Evolutionary conservation across 441 rosid genomes (phyloP).

Genomic region (Aquilaria agallochum): DNA sequence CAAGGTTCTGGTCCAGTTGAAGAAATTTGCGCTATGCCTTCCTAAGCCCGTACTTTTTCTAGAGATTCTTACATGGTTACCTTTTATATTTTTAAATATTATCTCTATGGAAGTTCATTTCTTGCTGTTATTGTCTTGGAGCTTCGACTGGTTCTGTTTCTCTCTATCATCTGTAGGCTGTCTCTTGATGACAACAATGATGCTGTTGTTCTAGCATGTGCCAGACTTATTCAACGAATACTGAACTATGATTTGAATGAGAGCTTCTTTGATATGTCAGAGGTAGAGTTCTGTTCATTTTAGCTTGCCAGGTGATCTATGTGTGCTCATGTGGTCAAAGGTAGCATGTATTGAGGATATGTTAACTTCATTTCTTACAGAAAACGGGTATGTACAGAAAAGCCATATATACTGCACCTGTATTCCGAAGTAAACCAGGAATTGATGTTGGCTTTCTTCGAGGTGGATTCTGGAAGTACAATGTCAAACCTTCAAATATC

Average conservation of each 20-base stretch:
- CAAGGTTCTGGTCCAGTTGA: no score
- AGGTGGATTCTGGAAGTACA: constrained; percentile 94
- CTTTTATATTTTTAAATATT: no score
- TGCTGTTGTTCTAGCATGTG: constrained; percentile 76
- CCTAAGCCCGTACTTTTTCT: no score
- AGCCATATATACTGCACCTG: constrained; percentile 63
- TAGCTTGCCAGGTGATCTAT: no score
- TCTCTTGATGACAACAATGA: constrained; percentile 87
- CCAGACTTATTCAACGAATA: constrained; percentile 57
- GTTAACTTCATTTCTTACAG: constrained; percentile 29
- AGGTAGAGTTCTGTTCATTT: constrained; percentile 42
- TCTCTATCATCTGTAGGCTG: constrained; percentile 43
- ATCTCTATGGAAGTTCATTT: no score
- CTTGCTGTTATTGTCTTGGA: neutral
- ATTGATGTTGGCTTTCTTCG: constrained; percentile 71
- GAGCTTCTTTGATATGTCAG: constrained; percentile 56
- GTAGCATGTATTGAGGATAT: no score
- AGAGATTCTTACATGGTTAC: no score
- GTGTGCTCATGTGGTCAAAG: no score
- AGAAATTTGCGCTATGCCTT: no score
- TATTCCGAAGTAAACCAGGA: constrained; percentile 80
- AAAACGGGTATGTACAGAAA: constrained; percentile 36
- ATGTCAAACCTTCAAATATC: constrained; percentile 78
- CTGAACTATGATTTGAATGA: constrained; percentile 73
- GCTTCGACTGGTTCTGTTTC: constrained; percentile 9